A percentile compares a stretch with the other conserved stretches of the same genome.
Conservation (phyloP, 2,329 filamentous ascomycete species). For the Fusarium denticulatum region DNA sequence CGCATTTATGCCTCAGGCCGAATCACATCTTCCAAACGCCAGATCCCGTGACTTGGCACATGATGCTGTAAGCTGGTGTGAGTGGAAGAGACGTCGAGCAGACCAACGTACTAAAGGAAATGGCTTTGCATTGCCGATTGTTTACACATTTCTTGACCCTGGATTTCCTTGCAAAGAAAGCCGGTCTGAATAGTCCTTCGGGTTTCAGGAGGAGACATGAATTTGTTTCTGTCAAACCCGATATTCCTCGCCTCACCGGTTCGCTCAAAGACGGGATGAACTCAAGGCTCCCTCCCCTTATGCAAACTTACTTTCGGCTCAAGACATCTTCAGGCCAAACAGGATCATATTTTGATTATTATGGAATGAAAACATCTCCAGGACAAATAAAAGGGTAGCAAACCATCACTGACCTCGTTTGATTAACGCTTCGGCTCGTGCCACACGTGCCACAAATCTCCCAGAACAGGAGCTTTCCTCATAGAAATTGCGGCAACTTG, state of each 20-base stretch:
- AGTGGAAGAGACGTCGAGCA: neutral
- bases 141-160: neutral
- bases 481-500: slow-evolving; percentile 23
- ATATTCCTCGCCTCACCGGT: neutral
- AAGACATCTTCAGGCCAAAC: neutral
- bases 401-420: slow-evolving; percentile 11
- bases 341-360: slow-evolving; percentile 12
- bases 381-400: slow-evolving; percentile 10
- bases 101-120: neutral
- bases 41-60: slow-evolving; percentile 29
- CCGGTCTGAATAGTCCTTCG: too few relatives aligned
- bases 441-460: slow-evolving; percentile 30
- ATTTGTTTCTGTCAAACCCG: neutral
- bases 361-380: neutral
- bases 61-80: neutral
- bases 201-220: neutral
- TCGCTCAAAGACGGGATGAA: slow-evolving; percentile 7
- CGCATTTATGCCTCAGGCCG: slow-evolving; percentile 39
- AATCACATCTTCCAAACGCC: neutral
- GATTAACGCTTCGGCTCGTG: slow-evolving; percentile 19
- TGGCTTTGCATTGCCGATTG: neutral
- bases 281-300: neutral
- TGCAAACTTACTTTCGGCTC: slow-evolving; percentile 13
- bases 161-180: neutral
- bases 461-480: slow-evolving; percentile 26